Evolutionary conservation across 768 basidiomycete species (phyloP), one percentile per base, ranked within the genome.

Genomic region (Trametes cingulata): DNA sequence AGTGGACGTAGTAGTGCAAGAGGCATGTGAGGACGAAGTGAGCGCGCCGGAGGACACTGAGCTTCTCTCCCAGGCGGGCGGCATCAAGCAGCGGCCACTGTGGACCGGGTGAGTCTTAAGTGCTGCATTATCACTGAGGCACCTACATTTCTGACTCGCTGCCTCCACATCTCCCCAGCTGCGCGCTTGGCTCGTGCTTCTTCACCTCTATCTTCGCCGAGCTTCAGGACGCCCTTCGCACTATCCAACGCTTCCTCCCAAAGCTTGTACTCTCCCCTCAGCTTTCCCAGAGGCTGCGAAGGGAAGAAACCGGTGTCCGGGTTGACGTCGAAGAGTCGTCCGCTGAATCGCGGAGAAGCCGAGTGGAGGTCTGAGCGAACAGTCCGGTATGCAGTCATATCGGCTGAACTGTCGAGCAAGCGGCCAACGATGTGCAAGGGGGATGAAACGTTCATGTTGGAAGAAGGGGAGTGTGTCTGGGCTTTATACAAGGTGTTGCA

Each of bases 11-110:
- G 72, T 93, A 92, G 75, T 93, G 91, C 45, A 91, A 79, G 46
- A 98, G 82, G 81, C 90, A 97, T 7, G 95, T 84, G 36, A 98
- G 81, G 48, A 97, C 90, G 70, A 89, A 79, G 76, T 98, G 94
- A 1, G 93, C 94, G 47, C 95, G 85, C 63, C 94, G 88, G 15
- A 92, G 80, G 49, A 80, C 73, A 29, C 86, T 85, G 29, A 85
- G 72, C 64, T 91, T 82, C 41, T 69, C 66, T 24, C 78, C 73
- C 29, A 95, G 78, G 13, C 70, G 65, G 29, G 77, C 73, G 12
- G 82, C 84, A 52, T 83, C 79, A 14, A 96, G 78, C 40, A 87
- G 75, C 8, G 90, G 88, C 80, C 91, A 87, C 93, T 93, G 58
- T 62, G 24, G 59, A 52, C 50, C 58, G 35, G 36, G 40, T 53